Evolutionary conservation across 2,329 filamentous ascomycete species (phyloP), one percentile per base, ranked within the genome.

Genomic region (Ceratocystis alfenasii): DNA sequence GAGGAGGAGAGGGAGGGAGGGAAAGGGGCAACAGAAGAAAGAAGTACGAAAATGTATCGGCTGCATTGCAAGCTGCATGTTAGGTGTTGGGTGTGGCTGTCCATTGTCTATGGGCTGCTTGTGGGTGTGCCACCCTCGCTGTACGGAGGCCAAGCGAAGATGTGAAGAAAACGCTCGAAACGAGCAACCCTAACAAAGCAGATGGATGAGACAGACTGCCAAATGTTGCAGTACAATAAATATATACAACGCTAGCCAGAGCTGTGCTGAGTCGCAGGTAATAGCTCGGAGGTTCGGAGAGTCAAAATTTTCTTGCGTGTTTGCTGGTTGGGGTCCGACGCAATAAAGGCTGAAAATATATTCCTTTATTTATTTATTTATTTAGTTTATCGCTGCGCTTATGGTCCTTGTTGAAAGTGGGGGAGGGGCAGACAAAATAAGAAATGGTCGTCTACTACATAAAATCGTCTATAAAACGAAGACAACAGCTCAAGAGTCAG

Each of bases 271-370:
- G 22, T 15, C 41, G 12, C 7, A 8, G 25, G 62, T 1, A 1
- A 33, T 65, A 67, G 45, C 48, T 68, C 65, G 66, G 63, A 67
- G 59, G 41, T 45, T 41, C 59, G 59, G 41, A 46, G 59, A 62
- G 41, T 41, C 20, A 44, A 36, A 61, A 1, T 25, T 61, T 61
- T 61, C 10, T 44, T 44, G 17, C 12, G 28, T 5, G 28, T 33
- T 63, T 45, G n/a, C 28, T 20, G 8, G n/a, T 46, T 63, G 61
- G 41, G 46, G 48, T 50, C 8, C 17, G 20, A 41, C 12, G 48
- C 48, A 50, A 3, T 50, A n/a, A 50, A 50, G 36, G 48, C 17
- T 25, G 48, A 50, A 20, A 22, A 10, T 50, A 8, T 50, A 41
- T 15, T 41, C 36, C 36, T 41, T 4, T 41, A 50, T 50, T 25